phyloP scores from a whole-genome alignment of 306 rosid genomes.

The Prunus kanzakura region DNA sequence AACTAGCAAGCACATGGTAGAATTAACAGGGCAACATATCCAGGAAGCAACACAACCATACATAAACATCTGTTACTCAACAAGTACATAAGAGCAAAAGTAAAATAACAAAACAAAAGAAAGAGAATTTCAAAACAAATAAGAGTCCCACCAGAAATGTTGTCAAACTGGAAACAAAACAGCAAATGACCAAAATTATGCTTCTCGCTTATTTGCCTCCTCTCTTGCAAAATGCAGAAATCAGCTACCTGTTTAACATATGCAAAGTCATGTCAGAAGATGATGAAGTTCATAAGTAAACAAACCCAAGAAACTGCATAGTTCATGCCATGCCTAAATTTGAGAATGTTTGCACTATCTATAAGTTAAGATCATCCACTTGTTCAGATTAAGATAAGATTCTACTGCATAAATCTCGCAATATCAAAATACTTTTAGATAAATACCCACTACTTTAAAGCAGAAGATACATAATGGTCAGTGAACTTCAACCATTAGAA shows the following conservation, averaged over 20 bases:
- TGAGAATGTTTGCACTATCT: neutral
- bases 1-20: neutral
- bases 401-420: neutral
- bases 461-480: neutral
- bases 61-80: neutral
- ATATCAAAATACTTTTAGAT: neutral
- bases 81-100: neutral
- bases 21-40: neutral
- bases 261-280: neutral
- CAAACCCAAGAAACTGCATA: neutral
- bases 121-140: neutral
- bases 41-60: conserved; percentile 5
- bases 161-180: conserved; percentile 3
- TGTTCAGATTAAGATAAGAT: neutral
- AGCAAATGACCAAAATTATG: neutral
- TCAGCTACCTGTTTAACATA: conserved; percentile 24
- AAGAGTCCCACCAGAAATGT: neutral
- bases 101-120: neutral
- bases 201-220: neutral
- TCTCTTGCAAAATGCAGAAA: neutral
- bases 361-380: neutral
- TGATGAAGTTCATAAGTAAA: neutral
- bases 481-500: neutral
- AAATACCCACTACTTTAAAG: neutral
- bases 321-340: neutral